Base-by-base conservation (phyloP, 2,329 filamentous ascomycete species). In the Fusarium fujikuroi region DNA sequence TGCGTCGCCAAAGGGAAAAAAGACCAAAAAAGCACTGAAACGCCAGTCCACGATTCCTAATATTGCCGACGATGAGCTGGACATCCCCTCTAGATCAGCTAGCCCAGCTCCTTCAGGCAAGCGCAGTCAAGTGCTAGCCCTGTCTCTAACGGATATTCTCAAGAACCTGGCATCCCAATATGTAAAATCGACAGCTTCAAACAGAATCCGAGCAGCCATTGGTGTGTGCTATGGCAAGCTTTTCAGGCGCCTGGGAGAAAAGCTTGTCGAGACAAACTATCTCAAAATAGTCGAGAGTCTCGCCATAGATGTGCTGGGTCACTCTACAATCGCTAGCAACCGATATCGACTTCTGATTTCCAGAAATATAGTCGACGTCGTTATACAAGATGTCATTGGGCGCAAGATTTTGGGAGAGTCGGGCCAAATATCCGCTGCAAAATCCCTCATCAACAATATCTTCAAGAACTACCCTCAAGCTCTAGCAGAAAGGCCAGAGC, bases 381-480 rank as follows among this genome's bases (percentile, higher is more conserved):
- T 98, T 53, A 85, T 99, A 16, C 94, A 97, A 77, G 92, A 95
- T 66, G 90, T 96, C 12, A 88, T 98, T 72, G 94, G 94, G 14
- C 88, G 89, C 65, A 90, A 92, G 74, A 92, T 98, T 75, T 87
- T 99, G 5, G 95, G 95, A 18, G 95, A 99, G 81, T 94, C 93
- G 19, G 95, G 95, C 12, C 95, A 98, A 79, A 86, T 95, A 66
- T 91, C 92, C 75, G 95, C 94, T 34, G 93, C 94, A 11, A 94
- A 91, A 77, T 90, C 90, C 69, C 84, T 99, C 60, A 90, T 98
- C 78, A 97, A 97, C 80, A 92, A 94, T 65, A 87, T 98, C 50
- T 87, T 99, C 54, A 98, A 97, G 80, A 96, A 98, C 80, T 98
- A 97, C 75, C 95, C 96, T 1, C 94, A 97, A 80, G 92, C 92